Conservation (phyloP, 31 red algal species). For the Porphyra umbilicalis region DNA sequence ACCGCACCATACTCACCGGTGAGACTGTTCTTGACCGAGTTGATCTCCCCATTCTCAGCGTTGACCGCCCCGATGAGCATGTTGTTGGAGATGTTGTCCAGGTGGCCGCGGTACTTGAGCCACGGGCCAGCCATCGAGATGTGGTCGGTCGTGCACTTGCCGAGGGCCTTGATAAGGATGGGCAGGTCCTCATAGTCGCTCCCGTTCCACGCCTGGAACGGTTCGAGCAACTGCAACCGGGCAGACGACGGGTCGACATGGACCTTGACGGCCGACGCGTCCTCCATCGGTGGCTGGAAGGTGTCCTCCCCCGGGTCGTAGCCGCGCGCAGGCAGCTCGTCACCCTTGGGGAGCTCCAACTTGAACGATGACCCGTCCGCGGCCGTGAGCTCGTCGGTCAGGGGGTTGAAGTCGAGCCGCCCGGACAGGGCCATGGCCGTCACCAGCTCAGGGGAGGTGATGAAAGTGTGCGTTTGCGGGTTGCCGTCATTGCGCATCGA, state of each 20-base stretch:
- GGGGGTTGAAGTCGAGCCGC: constrained; percentile 82
- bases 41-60: constrained; percentile 86
- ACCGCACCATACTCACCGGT: constrained; percentile 79
- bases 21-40: constrained; percentile 66
- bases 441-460: constrained; percentile 96
- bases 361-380: constrained; percentile 73
- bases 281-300: constrained; percentile 80
- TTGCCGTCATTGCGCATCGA: constrained; percentile 97
- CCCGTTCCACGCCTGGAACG: constrained; percentile 90
- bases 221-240: constrained; percentile 74
- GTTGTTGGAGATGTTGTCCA: constrained; percentile 99
- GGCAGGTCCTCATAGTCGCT: constrained; percentile 78
- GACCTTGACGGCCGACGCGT: constrained; percentile 47
- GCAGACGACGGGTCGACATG: constrained; percentile 45
- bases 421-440: constrained; percentile 91
- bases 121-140: constrained; percentile 99
- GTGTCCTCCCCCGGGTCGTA: constrained; percentile 94
- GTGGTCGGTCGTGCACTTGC: constrained; percentile 99
- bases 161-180: constrained; percentile 92
- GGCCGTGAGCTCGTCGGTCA: constrained; percentile 73
- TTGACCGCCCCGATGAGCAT: constrained; percentile 99
- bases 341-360: constrained; percentile 55
- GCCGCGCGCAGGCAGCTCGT: constrained; percentile 80
- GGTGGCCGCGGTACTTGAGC: constrained; percentile 97
- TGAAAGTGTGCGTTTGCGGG: constrained; percentile 93